phyloP scores from a whole-genome alignment of 2,329 filamentous ascomycete genomes.

The Ophiostoma perfectum region DNA sequence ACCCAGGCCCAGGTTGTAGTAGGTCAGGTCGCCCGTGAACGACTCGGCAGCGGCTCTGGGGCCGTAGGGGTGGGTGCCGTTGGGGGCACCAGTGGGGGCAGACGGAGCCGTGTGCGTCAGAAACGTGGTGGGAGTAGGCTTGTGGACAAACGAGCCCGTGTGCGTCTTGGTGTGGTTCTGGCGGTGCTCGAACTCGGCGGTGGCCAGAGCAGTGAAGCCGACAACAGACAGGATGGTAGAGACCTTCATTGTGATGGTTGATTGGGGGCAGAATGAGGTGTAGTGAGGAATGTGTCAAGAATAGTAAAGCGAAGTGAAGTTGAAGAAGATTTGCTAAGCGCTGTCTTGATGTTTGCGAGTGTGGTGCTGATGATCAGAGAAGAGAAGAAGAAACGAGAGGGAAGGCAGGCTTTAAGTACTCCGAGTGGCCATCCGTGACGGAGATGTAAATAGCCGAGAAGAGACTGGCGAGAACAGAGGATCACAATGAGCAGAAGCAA shows the following conservation, averaged over 20 bases:
- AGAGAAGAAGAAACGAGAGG: neutral
- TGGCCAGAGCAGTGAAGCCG: slow-evolving; percentile 9
- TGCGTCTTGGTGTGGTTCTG: neutral
- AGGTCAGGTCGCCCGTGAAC: slow-evolving; percentile 64
- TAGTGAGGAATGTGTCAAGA: neutral
- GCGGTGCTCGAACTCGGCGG: neutral
- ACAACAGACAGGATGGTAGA: neutral
- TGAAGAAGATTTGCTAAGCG: neutral
- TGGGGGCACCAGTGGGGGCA: neutral
- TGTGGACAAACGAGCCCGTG: too few relatives aligned
- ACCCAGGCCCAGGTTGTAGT: slow-evolving; percentile 63
- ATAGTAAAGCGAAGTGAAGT: neutral
- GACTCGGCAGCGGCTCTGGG: slow-evolving; percentile 27
- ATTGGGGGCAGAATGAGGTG: too few relatives aligned
- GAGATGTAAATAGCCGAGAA: neutral
- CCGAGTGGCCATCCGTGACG: neutral
- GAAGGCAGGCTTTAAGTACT: neutral
- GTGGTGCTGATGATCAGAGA: neutral
- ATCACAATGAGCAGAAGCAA: neutral
- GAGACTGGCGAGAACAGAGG: neutral
- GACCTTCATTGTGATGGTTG: slow-evolving; percentile 6
- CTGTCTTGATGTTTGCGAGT: neutral
- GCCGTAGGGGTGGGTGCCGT: neutral
- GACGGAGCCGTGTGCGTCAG: neutral
- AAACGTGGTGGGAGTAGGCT: neutral